Conservation (phyloP, 306 rosid genomes). For the Quercus glauca region DNA sequence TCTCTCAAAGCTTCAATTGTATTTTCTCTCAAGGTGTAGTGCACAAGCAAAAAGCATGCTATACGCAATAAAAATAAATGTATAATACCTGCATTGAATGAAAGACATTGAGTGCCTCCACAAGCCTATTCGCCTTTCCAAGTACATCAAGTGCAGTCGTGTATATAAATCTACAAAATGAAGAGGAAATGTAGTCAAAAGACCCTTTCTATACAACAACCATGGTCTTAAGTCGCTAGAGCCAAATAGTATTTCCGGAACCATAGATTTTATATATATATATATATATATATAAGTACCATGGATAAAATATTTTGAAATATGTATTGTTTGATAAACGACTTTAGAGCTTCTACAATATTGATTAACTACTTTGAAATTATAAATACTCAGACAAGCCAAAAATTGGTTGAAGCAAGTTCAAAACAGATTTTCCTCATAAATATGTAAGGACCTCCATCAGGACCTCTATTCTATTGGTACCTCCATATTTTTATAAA, state of each 20-base stretch:
- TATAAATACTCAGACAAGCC: not conserved
- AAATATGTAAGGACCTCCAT: not conserved
- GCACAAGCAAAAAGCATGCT: constrained; percentile 18
- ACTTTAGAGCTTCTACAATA: not conserved
- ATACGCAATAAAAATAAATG: not conserved
- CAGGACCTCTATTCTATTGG: too few species aligned
- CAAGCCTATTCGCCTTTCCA: constrained; percentile 87
- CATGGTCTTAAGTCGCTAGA: not conserved
- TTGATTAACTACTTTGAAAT: too few species aligned
- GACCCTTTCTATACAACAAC: not conserved
- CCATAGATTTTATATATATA: too few species aligned
- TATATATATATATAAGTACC: too few species aligned
- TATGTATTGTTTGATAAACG: not conserved
- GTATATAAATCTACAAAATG: constrained; percentile 56
- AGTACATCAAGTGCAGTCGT: constrained; percentile 88
- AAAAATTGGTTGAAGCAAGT: not conserved
- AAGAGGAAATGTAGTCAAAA: constrained; percentile 6
- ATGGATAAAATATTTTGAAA: too few species aligned
- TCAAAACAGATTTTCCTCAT: not conserved
- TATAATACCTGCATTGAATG: constrained; percentile 73
- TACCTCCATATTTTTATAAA: too few species aligned
- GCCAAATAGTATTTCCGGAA: not conserved
- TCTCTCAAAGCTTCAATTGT: not conserved
- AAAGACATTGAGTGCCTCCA: constrained; percentile 80
- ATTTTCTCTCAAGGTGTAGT: constrained; percentile 13